Percentiles rank a stretch among this genome's conserved stretches.
phyloP scores from a whole-genome alignment of 164 flowering plant genomes.

The Santalum album region DNA sequence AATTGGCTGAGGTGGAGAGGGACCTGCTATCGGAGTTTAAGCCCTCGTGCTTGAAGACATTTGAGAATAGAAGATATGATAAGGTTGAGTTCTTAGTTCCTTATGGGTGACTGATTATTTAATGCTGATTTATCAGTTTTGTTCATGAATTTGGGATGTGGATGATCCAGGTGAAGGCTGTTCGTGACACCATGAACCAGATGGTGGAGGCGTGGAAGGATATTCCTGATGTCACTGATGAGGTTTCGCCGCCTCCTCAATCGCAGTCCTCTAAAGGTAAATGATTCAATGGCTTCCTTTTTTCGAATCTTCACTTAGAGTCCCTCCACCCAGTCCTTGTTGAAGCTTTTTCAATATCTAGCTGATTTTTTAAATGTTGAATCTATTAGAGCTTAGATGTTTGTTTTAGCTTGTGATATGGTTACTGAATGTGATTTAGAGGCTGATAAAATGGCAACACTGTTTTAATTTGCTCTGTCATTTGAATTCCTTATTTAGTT shows the following conservation, averaged over 20 bases:
- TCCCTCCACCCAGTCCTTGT: no score
- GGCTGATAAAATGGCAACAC: no score
- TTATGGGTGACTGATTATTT: not conserved
- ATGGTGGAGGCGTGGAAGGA: constrained; percentile 77
- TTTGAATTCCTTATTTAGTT: no score
- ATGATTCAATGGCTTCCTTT: not conserved
- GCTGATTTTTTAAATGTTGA: not conserved
- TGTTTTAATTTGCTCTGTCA: no score
- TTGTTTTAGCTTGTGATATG: no score
- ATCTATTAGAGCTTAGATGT: not conserved
- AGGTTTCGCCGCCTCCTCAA: constrained; percentile 41
- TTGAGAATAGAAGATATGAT: constrained; percentile 67
- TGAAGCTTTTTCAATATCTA: no score
- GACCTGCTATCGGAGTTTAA: constrained; percentile 47
- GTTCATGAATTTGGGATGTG: not conserved
- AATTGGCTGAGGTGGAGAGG: constrained; percentile 60
- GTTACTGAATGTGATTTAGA: no score
- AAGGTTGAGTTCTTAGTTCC: constrained; percentile 38
- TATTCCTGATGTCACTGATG: constrained; percentile 57
- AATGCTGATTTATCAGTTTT: not conserved
- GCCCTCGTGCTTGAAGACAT: constrained; percentile 35
- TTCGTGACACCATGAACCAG: constrained; percentile 65
- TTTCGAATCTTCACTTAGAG: no score
- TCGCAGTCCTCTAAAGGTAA: constrained; percentile 62
- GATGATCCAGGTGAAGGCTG: constrained; percentile 56